These are phyloP conservation scores for Phialophora macrospora DNA, from an alignment of 2,329 filamentous ascomycete species.

Conservation along the genomic window DNA sequence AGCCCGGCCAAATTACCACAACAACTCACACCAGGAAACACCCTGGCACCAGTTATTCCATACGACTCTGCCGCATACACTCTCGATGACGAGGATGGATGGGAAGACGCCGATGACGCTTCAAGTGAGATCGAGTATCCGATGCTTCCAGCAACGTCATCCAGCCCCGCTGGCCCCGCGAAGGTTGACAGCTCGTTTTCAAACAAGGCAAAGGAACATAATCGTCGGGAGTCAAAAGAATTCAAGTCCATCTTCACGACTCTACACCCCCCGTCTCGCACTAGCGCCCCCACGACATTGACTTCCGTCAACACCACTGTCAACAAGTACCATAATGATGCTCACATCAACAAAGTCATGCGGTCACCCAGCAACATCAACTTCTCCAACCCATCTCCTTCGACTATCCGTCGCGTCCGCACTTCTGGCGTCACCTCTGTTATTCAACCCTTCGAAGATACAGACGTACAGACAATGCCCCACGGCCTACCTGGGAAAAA, in stretches of 20 bases:
- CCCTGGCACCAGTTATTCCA: conserved; percentile 31
- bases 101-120: conserved; percentile 37
- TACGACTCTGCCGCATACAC: conserved; percentile 40
- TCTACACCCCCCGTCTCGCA: conserved; percentile 37
- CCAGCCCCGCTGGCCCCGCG: conserved; percentile 21
- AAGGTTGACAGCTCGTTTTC: conserved; percentile 28
- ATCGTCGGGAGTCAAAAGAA: conserved; percentile 40
- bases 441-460: conserved; percentile 39
- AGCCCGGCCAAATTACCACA: conserved; percentile 49
- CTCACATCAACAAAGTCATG: conserved; percentile 31
- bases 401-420: conserved; percentile 51
- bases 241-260: conserved; percentile 42
- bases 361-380: conserved; percentile 32
- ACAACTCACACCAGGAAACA: conserved; percentile 31
- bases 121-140: conserved; percentile 46
- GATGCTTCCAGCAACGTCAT: conserved; percentile 40
- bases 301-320: conserved; percentile 35
- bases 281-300: conserved; percentile 26
- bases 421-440: conserved; percentile 40
- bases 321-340: conserved; percentile 32
- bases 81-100: conserved; percentile 34
- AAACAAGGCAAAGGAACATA: conserved; percentile 39
- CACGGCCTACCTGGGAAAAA: conserved; percentile 44
- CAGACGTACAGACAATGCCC: conserved; percentile 37
- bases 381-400: conserved; percentile 47